Conservation (phyloP, 208 protist species). For the Crithidia expoeki region DNA sequence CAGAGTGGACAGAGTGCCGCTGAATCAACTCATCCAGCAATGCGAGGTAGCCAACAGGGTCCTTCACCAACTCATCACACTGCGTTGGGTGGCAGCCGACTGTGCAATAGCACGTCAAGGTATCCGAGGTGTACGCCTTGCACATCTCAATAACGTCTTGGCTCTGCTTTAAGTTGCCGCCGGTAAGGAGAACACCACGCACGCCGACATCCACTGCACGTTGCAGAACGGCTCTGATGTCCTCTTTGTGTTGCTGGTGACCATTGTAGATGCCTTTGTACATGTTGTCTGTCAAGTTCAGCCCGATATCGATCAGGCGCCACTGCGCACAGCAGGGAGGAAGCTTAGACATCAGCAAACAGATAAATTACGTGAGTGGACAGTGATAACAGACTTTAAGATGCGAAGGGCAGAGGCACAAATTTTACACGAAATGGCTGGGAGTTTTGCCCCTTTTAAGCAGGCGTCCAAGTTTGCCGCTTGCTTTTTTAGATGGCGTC, state of each 20-base stretch:
- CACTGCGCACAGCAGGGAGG: conserved; percentile 31
- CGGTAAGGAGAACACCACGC: conserved; percentile 77
- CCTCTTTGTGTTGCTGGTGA: conserved; percentile 47
- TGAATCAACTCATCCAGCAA: conserved; percentile 55
- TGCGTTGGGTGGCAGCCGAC: conserved; percentile 92
- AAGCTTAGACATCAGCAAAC: not conserved
- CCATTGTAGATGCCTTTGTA: conserved; percentile 78
- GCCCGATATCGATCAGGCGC: conserved; percentile 84
- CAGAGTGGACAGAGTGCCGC: conserved; percentile 50
- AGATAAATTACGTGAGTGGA: not conserved
- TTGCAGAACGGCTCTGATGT: conserved; percentile 67
- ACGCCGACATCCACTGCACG: conserved; percentile 63
- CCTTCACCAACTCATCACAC: conserved; percentile 72
- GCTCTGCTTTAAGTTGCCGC: conserved; percentile 61
- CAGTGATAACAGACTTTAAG: too few relatives aligned
- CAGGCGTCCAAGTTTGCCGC: too few relatives aligned
- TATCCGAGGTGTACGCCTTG: conserved; percentile 39
- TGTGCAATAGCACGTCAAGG: conserved; percentile 62
- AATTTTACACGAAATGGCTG: too few relatives aligned
- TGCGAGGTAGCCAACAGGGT: conserved; percentile 58
- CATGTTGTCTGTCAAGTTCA: conserved; percentile 87
- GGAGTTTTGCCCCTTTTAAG: too few relatives aligned
- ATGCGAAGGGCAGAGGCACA: too few relatives aligned
- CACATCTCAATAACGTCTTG: conserved; percentile 65
- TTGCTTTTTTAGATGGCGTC: too few relatives aligned